Conservation (phyloP, 1,284 basidiomycete genomes). For the Termitomyces sp. region DNA sequence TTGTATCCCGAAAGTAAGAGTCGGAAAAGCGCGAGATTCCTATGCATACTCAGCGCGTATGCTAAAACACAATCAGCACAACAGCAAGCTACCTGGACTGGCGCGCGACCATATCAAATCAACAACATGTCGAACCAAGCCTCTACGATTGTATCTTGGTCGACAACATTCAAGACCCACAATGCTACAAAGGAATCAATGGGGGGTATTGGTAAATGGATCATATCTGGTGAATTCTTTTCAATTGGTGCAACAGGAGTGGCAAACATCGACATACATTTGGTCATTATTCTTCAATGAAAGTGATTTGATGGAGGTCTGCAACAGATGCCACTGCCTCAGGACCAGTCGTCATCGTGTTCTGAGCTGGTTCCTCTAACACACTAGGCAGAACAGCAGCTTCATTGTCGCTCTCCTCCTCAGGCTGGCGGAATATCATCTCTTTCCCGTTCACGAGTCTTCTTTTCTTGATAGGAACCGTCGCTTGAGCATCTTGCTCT, state of each 20-base stretch:
- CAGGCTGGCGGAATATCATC: conserved; percentile 51
- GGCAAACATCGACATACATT: background rate
- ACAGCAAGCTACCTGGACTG: background rate
- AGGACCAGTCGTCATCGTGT: conserved; percentile 9
- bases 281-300: conserved; percentile 42
- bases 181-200: no score
- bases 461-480: conserved; percentile 24
- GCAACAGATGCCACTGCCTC: conserved; percentile 26
- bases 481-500: conserved; percentile 1
- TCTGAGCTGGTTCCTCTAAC: conserved; percentile 6
- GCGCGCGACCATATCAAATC: background rate
- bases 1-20: no score
- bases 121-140: background rate
- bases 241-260: background rate
- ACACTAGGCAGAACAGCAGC: conserved; percentile 4
- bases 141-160: background rate
- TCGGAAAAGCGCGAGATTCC: no score
- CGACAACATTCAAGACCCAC: background rate
- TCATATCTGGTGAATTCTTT: background rate
- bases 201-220: no score
- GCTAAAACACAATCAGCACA: background rate
- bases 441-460: conserved; percentile 51
- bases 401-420: conserved; percentile 43
- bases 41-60: no score
- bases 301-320: conserved; percentile 38